Evolutionary conservation across 768 basidiomycete species (phyloP), one percentile per base, ranked within the genome.

Genomic region (Punctularia strigosozonata): DNA sequence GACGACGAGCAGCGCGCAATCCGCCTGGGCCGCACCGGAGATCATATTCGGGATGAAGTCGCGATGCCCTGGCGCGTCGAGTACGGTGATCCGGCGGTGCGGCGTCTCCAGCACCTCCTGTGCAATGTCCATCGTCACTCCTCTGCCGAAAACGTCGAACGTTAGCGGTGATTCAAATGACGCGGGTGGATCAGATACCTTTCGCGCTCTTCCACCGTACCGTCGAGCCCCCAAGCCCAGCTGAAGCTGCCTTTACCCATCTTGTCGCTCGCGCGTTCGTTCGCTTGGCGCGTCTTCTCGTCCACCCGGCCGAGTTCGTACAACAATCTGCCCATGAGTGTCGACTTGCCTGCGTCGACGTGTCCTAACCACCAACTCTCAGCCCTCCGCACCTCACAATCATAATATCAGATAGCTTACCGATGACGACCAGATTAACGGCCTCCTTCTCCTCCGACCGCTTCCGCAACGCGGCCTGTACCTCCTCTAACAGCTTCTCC

Each of bases 41-140:
- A 99, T 99, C 94, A 98, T 98, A 54, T 98, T 98, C 1, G 95
- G 95, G 45, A 99, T 84, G 50, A 98, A 98, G 53, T 99, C 95
- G 47, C 80, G 83, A 59, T 99, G 95, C 0, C 95, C 95, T 0
- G 95, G 95, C 0, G 94, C 94, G 50, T 99, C 95, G 22, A 99
- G 73, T n/a, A 99, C 75, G 2, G 90, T 95, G 47, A 98, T 78
- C 45, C 77, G 72, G 36, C 84, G 72, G 46, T 80, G 70, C 0
- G 75, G 62, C 0, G 91, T 97, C 4, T 69, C 56, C 43, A 89
- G 65, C 31, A 78, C 75, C 50, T 91, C 83, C 38, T 80, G 68
- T 2, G 91, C 92, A 40, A 99, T 84, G 52, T 98, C 95, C 80
- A 98, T 98, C 0, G 95, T 99, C 31, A 99, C 87, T 25, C 95